Conservation (phyloP, 371 early-diverging fungal genomes). For the Parasitella parasitica region DNA sequence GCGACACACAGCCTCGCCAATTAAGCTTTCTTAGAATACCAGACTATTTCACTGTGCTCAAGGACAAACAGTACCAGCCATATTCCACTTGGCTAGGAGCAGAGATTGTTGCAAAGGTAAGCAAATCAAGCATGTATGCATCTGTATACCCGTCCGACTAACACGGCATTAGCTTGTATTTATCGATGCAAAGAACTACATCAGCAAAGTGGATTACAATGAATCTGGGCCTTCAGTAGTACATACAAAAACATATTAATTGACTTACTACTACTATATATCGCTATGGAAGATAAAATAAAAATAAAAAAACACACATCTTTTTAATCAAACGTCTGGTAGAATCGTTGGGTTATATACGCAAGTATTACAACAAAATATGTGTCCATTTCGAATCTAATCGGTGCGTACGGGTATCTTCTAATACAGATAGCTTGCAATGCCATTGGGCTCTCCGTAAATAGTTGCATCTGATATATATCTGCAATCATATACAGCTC, state of each 20-base stretch:
- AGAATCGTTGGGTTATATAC: too few species aligned
- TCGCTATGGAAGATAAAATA: too few species aligned
- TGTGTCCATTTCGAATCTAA: too few species aligned
- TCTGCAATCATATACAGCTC: too few species aligned
- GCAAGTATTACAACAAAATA: too few species aligned
- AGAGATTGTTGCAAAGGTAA: slow-evolving; percentile 80
- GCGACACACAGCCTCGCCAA: slow-evolving; percentile 76
- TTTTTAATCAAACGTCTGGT: too few species aligned
- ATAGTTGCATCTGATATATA: too few species aligned
- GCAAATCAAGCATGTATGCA: not conserved
- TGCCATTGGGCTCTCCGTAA: too few species aligned
- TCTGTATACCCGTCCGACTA: not conserved
- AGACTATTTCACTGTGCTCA: slow-evolving; percentile 73
- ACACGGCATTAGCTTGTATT: slow-evolving; percentile 55
- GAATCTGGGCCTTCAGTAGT: slow-evolving; percentile 74
- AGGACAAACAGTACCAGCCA: slow-evolving; percentile 62
- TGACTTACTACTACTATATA: not conserved
- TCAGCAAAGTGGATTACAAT: slow-evolving; percentile 83
- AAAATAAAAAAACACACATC: too few species aligned
- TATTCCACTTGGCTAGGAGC: slow-evolving; percentile 72
- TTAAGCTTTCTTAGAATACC: slow-evolving; percentile 72
- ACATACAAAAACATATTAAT: slow-evolving; percentile 59
- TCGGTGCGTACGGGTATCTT: too few species aligned
- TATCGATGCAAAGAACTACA: slow-evolving; percentile 67
- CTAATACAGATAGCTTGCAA: too few species aligned